Evolutionary conservation across 768 basidiomycete genomes (phyloP), one percentile per base, ranked within the genome.

Genomic region (Rhizopogon roseolus): DNA sequence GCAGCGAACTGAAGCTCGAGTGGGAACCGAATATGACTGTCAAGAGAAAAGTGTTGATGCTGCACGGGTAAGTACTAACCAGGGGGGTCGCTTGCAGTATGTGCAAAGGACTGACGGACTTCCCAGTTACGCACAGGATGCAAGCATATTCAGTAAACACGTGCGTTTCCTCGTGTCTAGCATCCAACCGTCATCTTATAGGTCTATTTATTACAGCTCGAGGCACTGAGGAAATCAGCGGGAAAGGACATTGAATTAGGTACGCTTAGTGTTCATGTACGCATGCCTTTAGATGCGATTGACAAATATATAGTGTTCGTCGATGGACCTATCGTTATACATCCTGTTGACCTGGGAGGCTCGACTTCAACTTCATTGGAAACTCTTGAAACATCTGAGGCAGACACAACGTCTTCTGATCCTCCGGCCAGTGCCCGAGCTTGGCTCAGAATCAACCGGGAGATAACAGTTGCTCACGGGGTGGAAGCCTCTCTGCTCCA

Each of bases 81-180:
- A 25, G 39, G 14, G 22, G 19, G 9, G 11, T 34, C 11, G 32
- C 16, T 17, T 5, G 27, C 11, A 2, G 40, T 37, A 19, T 19
- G 19, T 10, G 10, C 10, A 10, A 34, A n/a, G 53, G 50, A 45
- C 40, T 40, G 45, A 42, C 52, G 17, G 53, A 39, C 32, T 44
- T 29, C 40, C 53, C 56, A 88, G 88, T n/a, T 85, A 81, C 61
- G 77, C 86, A 9, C 88, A 90, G 66, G 90, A 87, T 59, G 86
- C 78, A 7, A 71, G 56, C 25, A 79, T 88, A 53, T 86, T 89
- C 66, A 85, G 79, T 67, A 90, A 86, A 72, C 76, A 85, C 62
- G 88, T 88, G 55, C 67, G 80, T 53, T 2, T 49, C 45, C 5
- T 28, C 45, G 41, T 19, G 41, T 36, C 38, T 11, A 34, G 10